Percentiles rank a stretch among this genome's conserved stretches.
Evolutionary conservation across 805 yeast species (phyloP).

Genomic region (Wickerhamiella brachini): DNA sequence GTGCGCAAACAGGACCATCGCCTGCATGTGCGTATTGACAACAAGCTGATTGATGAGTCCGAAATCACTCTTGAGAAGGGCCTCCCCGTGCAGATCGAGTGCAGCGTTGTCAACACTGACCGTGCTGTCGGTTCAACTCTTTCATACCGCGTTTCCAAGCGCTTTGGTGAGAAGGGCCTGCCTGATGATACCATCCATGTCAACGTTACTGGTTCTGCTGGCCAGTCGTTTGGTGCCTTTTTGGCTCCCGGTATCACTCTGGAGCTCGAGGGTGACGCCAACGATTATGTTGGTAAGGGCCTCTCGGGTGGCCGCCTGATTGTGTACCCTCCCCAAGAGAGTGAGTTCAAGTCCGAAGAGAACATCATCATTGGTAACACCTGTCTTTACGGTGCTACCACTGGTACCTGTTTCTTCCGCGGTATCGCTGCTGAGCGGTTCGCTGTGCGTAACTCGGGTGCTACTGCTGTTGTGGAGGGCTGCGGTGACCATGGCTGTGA

Average conservation of each 20-base stretch:
- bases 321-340: conserved; percentile 78
- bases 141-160: conserved; percentile 85
- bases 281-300: conserved; percentile 97
- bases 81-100: conserved; percentile 87
- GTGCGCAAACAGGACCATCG: conserved; percentile 89
- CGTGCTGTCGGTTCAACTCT: conserved; percentile 92
- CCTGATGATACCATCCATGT: conserved; percentile 96
- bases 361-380: conserved; percentile 95
- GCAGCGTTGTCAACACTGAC: conserved; percentile 88
- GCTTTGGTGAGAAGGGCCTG: conserved; percentile 81
- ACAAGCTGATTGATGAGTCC: conserved; percentile 90
- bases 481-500: conserved; percentile 98
- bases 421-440: conserved; percentile 98
- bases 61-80: conserved; percentile 93
- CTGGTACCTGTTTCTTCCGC: conserved; percentile 84
- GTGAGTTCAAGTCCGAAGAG: conserved; percentile 84
- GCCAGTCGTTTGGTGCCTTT: conserved; percentile 97
- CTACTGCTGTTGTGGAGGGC: conserved; percentile 91
- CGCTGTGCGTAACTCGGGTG: conserved; percentile 98
- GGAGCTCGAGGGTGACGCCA: conserved; percentile 93
- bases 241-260: conserved; percentile 91
- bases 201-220: conserved; percentile 83
- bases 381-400: conserved; percentile 94
- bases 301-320: conserved; percentile 88
- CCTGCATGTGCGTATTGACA: conserved; percentile 84